These are phyloP conservation scores for Spergularia bocconei DNA, from an alignment of 148 eudicot genomes.

Conservation along the genomic window DNA sequence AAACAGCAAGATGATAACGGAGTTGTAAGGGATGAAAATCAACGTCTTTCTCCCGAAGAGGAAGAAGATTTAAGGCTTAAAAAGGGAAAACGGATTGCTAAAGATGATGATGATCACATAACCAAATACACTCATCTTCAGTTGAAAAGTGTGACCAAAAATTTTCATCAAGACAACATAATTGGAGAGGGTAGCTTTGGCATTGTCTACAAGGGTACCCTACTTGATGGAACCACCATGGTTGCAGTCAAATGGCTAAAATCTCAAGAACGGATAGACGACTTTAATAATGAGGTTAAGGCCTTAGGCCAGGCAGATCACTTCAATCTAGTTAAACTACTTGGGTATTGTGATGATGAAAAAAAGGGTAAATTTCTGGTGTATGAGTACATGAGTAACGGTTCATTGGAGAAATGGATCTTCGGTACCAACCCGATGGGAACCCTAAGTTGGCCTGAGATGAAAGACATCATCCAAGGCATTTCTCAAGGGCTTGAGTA, in stretches of 20 bases:
- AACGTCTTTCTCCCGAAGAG: too few relatives aligned
- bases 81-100: too few relatives aligned
- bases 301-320: not conserved
- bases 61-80: too few relatives aligned
- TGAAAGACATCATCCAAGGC: conserved; percentile 11
- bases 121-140: too few relatives aligned
- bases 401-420: conserved; percentile 24
- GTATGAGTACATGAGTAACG: conserved; percentile 23
- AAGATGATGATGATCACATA: too few relatives aligned
- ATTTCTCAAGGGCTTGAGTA: conserved; percentile 22
- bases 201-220: not conserved
- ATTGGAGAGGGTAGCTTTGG: conserved; percentile 3
- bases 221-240: not conserved
- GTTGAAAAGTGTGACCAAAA: too few relatives aligned
- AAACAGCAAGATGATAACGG: too few relatives aligned
- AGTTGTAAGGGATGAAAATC: too few relatives aligned
- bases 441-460: conserved; percentile 8
- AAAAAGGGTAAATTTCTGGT: not conserved
- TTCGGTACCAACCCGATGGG: not conserved
- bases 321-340: not conserved
- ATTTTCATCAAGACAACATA: not conserved
- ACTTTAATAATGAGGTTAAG: not conserved
- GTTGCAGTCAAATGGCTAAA: not conserved
- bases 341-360: not conserved
- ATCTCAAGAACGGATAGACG: not conserved